Base-by-base conservation (phyloP, 768 basidiomycete genomes). In the Daedaleopsis nitida region DNA sequence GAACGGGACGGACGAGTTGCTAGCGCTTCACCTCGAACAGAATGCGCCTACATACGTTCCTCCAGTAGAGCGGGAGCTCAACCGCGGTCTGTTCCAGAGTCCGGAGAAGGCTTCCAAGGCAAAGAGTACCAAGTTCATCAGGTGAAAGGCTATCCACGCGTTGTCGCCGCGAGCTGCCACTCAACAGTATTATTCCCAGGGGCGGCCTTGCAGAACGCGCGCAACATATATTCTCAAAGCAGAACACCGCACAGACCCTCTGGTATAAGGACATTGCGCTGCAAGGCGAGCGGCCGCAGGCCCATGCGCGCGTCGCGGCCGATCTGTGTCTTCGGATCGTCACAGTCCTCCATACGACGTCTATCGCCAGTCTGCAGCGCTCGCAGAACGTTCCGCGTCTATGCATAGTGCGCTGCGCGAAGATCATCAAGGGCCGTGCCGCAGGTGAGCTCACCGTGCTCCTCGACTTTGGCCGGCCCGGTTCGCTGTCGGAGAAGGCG, bases 201-300 rank as follows among this genome's bases (percentile, higher is more conserved):
- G 81, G 81, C 39, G 86, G 86, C 1, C 66, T 87, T 3, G 86
- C 86, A 0, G 81, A 81, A 35, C 79, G 78, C 8, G 79, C 83
- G 1, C 76, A 77, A 4, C 73, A 77, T 12, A 67, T 78, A 34
- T 78, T 80, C 44, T 74, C 79, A 21, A 78, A 77, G 24, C 69
- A 74, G 5, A 76, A 76, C 32, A 85, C 82, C 5, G 76, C 79
- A 35, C 76, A 82, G 50, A 63, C 75, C 3, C 72, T 87, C 3
- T 87, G 86, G 86, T 77, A 77, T 55, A 80, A 79, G 55, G 82
- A 83, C 55, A 76, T 78, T 39, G 78, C 80, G 37, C 74, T 72
- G 9, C 55, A 65, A 27, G 50, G 57, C 17, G 61, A 59, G 52
- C 56, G 55, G 32, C 57, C 60, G 17, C 32, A 59, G 51, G 27